Conservation (phyloP, 2,329 filamentous ascomycete species). For the Phyllosticta citrichinensis region DNA sequence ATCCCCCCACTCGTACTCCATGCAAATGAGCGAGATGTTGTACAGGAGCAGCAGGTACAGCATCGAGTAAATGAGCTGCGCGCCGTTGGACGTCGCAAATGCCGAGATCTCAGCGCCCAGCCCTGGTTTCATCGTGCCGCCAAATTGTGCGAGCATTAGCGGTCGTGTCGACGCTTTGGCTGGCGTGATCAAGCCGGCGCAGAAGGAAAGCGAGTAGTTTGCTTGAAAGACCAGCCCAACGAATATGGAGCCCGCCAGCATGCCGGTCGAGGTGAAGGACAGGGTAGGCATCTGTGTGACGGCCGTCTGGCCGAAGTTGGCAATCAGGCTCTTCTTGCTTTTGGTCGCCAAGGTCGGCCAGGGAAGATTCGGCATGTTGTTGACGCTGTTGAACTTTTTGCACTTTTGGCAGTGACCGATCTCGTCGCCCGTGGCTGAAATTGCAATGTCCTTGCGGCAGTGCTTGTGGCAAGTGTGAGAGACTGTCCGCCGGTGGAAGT, state of each 20-base stretch:
- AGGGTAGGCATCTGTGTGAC: constrained; percentile 19
- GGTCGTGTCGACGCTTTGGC: background rate
- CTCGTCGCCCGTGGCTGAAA: too few relatives aligned
- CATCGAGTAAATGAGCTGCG: constrained; percentile 22
- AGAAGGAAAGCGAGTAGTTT: constrained; percentile 4
- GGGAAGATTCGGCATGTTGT: constrained; percentile 16
- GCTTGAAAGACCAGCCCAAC: constrained; percentile 14
- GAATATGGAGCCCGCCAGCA: constrained; percentile 16
- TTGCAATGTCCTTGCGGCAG: constrained; percentile 14
- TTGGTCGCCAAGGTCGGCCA: constrained; percentile 24
- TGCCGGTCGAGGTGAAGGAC: constrained; percentile 11
- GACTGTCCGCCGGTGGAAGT: constrained; percentile 17
- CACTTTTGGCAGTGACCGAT: constrained; percentile 20
- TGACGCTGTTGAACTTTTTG: constrained; percentile 18
- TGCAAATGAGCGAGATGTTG: constrained; percentile 20
- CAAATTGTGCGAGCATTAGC: background rate
- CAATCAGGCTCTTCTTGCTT: constrained; percentile 21
- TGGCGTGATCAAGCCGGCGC: constrained; percentile 2
- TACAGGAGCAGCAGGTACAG: constrained; percentile 24
- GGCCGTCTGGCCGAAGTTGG: constrained; percentile 21
- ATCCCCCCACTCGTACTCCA: constrained; percentile 22
- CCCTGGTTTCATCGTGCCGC: constrained; percentile 7
- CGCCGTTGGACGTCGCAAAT: constrained; percentile 20
- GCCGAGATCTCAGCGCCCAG: constrained; percentile 18
- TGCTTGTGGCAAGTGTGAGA: constrained; percentile 24